These are phyloP conservation scores for Phytophthora vignae DNA, from an alignment of 352 stramenopile genomes.

Conservation along the genomic window DNA sequence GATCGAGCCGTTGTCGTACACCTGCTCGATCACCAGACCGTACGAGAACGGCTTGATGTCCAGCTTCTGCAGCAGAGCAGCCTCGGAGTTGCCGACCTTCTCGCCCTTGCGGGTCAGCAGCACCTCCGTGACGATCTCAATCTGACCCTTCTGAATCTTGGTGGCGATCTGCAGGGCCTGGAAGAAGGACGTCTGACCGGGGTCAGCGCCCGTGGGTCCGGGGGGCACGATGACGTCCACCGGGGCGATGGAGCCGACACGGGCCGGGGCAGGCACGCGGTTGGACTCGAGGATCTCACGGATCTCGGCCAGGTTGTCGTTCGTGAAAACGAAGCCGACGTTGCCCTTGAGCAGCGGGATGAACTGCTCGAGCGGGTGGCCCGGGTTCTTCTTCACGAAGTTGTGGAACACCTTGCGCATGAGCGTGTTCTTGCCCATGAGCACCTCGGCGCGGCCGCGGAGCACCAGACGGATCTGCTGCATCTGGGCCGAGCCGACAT, in stretches of 20 bases:
- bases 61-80: slow-evolving; percentile 98
- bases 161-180: slow-evolving; percentile 99
- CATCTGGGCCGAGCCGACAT: slow-evolving; percentile 99
- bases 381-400: slow-evolving; percentile 98
- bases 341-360: slow-evolving; percentile 95
- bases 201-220: slow-evolving; percentile 98
- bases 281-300: slow-evolving; percentile 90
- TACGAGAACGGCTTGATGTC: slow-evolving; percentile 99
- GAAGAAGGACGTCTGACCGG: slow-evolving; percentile 99
- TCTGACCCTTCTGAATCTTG: slow-evolving; percentile 99
- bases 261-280: slow-evolving; percentile 96
- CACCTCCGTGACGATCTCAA: slow-evolving; percentile 99
- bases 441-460: slow-evolving; percentile 94
- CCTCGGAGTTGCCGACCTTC: slow-evolving; percentile 98
- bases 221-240: slow-evolving; percentile 97
- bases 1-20: slow-evolving; percentile 99
- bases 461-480: slow-evolving; percentile 97
- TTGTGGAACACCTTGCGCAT: slow-evolving; percentile 99
- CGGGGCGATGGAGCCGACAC: slow-evolving; percentile 96
- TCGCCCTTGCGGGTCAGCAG: slow-evolving; percentile 95
- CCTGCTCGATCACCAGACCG: slow-evolving; percentile 95
- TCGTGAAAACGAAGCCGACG: slow-evolving; percentile 99
- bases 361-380: slow-evolving; percentile 93
- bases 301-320: slow-evolving; percentile 95
- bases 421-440: slow-evolving; percentile 99